Conservation (phyloP, 208 protist genomes). For the Trypanosoma melophagium region DNA sequence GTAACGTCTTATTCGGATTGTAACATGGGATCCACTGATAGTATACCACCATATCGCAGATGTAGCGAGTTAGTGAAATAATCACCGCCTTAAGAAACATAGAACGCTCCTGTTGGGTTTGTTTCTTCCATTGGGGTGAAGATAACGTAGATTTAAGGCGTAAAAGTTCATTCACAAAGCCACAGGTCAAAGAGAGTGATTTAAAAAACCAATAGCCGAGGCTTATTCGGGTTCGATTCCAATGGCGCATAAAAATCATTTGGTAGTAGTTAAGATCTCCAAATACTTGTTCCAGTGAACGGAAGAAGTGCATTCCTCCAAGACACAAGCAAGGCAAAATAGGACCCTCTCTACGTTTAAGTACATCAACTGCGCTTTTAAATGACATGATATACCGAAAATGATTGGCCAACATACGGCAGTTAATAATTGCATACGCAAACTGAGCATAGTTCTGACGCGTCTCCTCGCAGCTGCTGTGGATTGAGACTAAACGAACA, state of each 20-base stretch:
- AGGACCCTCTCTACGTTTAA: constrained; percentile 25
- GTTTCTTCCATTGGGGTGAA: constrained; percentile 17
- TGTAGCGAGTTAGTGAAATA: constrained; percentile 62
- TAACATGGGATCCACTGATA: constrained; percentile 88
- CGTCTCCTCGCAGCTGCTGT: constrained; percentile 33
- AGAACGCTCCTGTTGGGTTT: constrained; percentile 23
- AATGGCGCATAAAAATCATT: constrained; percentile 73
- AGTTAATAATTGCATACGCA: constrained; percentile 75
- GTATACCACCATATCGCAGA: constrained; percentile 91
- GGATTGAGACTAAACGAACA: constrained; percentile 57
- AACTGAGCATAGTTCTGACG: constrained; percentile 45
- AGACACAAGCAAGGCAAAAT: constrained; percentile 56
- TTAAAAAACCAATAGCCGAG: constrained; percentile 90
- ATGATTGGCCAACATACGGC: constrained; percentile 88
- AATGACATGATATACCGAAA: constrained; percentile 55
- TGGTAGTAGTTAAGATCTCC: constrained; percentile 86
- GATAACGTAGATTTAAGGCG: constrained; percentile 9
- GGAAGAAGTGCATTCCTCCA: constrained; percentile 56
- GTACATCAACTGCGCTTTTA: constrained; percentile 20
- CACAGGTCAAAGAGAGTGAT: constrained; percentile 79
- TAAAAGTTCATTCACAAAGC: constrained; percentile 52
- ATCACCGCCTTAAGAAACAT: constrained; percentile 41
- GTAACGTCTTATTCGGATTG: constrained; percentile 62
- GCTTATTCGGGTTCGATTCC: constrained; percentile 64
- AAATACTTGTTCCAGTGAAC: constrained; percentile 77